Evolutionary conservation across 2,329 filamentous ascomycete genomes (phyloP), one percentile per base, ranked within the genome.

Genomic region (Fusarium guadeloupense): DNA sequence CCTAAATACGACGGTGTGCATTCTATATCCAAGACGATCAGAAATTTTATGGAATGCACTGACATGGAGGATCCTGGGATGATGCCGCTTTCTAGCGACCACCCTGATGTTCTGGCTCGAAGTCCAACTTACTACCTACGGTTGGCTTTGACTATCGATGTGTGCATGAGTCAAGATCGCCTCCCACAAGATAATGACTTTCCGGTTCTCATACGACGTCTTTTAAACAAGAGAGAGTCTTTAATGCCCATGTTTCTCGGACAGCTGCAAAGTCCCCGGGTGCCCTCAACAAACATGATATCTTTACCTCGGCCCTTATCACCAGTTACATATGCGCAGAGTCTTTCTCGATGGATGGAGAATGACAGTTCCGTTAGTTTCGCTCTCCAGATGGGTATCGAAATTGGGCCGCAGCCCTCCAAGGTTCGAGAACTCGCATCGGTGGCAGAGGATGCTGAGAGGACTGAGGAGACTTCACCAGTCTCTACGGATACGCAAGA

Each of bases 21-120:
- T 8, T 67, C 60, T 7, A 62, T 67, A 5, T 62, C 64, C 0
- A 67, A 65, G 47, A 62, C 56, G 2, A 67, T 67, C 4, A 25
- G 64, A 1, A 65, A 67, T 6, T 67, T 67, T 3, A 65, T 67
- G 64, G 63, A 66, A 21, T 59, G 58, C 20, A 63, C 52, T 9
- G 50, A 54, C 5, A 48, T 50, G 6, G 37, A 48, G 1, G 48
- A 59, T 3, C 37, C 49, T 4, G 5, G 45, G 8, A 52, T 31
- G 3, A 35, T 28, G 19, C 21, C 38, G 14, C 6, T 49, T 0
- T 33, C 50, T 0, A 44, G 39, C 1, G 61, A 61, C 7, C 40
- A 49, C 17, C 38, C 20, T 0, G 63, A 62, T 5, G 46, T 66
- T 0, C 7, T 67, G 3, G 61, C 46, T 4, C 53, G 44, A n/a